Conservation (phyloP, 2,329 filamentous ascomycete genomes). For the Trichoderma sp. region DNA sequence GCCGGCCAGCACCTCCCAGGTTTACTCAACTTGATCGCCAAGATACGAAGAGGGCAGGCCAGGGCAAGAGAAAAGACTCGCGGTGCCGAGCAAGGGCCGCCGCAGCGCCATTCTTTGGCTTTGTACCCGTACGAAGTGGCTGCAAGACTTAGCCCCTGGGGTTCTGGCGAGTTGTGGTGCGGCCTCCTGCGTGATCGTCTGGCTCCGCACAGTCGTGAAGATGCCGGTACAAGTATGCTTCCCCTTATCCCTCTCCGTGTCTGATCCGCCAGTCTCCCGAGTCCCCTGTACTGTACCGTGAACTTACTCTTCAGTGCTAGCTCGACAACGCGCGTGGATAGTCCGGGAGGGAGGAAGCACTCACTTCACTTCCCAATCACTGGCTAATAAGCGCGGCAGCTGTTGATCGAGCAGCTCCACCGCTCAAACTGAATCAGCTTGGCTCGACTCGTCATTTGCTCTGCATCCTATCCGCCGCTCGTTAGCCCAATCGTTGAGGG, state of each 20-base stretch:
- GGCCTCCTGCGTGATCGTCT: conserved; percentile 22
- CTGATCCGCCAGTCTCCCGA: conserved; percentile 13
- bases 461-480: not conserved
- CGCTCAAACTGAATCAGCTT: conserved; percentile 24
- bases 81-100: not conserved
- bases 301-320: conserved; percentile 23
- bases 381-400: conserved; percentile 17
- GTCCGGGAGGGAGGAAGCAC: conserved; percentile 8
- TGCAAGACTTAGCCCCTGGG: not conserved
- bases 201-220: conserved; percentile 23
- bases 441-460: conserved; percentile 12
- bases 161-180: conserved; percentile 4
- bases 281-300: not conserved
- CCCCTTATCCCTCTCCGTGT: conserved; percentile 2
- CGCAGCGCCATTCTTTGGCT: not conserved
- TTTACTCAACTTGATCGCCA: not conserved
- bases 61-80: not conserved
- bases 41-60: not conserved
- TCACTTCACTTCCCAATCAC: conserved; percentile 8
- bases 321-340: conserved; percentile 20
- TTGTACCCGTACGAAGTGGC: not conserved
- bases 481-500: conserved; percentile 13
- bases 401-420: conserved; percentile 25
- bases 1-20: not conserved
- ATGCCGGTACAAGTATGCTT: conserved; percentile 17